These are phyloP conservation scores for Fusarium torulosum DNA, from an alignment of 2,329 filamentous ascomycete species.

Conservation along the genomic window DNA sequence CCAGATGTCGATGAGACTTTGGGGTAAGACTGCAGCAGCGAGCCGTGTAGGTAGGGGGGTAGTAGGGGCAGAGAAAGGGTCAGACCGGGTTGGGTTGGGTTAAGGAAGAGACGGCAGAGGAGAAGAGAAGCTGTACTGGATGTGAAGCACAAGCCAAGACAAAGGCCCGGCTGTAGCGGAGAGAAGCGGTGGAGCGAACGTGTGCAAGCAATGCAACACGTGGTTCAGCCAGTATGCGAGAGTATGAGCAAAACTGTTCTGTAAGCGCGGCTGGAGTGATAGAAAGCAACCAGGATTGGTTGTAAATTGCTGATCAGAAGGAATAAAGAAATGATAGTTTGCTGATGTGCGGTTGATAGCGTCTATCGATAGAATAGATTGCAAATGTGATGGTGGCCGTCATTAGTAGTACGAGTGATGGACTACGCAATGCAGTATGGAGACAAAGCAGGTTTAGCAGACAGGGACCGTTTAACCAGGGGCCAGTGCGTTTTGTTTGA, in stretches of 20 bases:
- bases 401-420: conserved; percentile 23
- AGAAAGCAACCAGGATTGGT: conserved; percentile 32
- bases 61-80: conserved; percentile 13
- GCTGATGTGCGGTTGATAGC: conserved; percentile 24
- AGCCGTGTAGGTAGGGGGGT: conserved; percentile 12
- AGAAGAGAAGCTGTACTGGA: conserved; percentile 14
- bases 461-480: not conserved
- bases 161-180: conserved; percentile 30
- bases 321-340: conserved; percentile 24
- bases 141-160: conserved; percentile 35
- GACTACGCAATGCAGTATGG: not conserved
- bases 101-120: conserved; percentile 4
- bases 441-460: conserved; percentile 23
- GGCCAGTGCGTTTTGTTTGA: not conserved
- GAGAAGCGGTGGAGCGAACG: conserved; percentile 35
- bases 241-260: conserved; percentile 3
- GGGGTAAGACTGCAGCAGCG: conserved; percentile 32
- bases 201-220: conserved; percentile 38
- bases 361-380: not conserved
- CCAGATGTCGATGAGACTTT: conserved; percentile 6
- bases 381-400: conserved; percentile 9
- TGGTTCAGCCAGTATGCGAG: conserved; percentile 42
- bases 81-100: not conserved
- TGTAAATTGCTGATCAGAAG: conserved; percentile 31
- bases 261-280: conserved; percentile 15